Evolutionary conservation across 768 basidiomycete species (phyloP).

Genomic region (Tremella mesenterica): DNA sequence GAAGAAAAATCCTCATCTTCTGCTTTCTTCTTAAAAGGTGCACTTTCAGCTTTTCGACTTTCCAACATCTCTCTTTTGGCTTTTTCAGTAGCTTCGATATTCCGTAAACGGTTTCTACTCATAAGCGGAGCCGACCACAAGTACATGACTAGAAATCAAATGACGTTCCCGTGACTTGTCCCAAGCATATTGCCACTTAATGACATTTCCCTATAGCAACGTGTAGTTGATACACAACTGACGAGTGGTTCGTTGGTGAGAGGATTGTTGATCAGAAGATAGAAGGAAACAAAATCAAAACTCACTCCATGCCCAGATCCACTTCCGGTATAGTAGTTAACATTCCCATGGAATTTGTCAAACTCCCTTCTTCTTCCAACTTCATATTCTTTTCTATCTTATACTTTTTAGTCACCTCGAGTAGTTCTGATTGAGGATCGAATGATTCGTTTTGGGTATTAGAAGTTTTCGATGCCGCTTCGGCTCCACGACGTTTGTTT

Average conservation of each 20-base stretch:
- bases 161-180: background rate
- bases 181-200: background rate
- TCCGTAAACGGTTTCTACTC: slow-evolving; percentile 70
- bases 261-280: background rate
- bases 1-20: slow-evolving; percentile 74
- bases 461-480: slow-evolving; percentile 47
- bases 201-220: background rate
- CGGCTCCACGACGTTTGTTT: slow-evolving; percentile 56
- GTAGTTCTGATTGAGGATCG: slow-evolving; percentile 72
- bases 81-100: slow-evolving; percentile 95
- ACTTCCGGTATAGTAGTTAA: slow-evolving; percentile 96
- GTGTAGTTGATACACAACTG: background rate
- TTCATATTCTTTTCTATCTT: slow-evolving; percentile 41
- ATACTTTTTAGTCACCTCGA: slow-evolving; percentile 56
- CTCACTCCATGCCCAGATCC: slow-evolving; percentile 96
- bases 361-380: slow-evolving; percentile 69
- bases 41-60: slow-evolving; percentile 55
- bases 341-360: slow-evolving; percentile 89
- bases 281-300: slow-evolving; percentile 21
- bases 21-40: slow-evolving; percentile 20
- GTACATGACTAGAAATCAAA: no score
- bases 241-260: background rate
- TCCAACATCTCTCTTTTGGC: slow-evolving; percentile 69
- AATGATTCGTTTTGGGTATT: slow-evolving; percentile 44
- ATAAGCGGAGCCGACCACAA: slow-evolving; percentile 4